Conservation (phyloP, 441 rosid genomes). For the Bocquillonia castaneifolia region DNA sequence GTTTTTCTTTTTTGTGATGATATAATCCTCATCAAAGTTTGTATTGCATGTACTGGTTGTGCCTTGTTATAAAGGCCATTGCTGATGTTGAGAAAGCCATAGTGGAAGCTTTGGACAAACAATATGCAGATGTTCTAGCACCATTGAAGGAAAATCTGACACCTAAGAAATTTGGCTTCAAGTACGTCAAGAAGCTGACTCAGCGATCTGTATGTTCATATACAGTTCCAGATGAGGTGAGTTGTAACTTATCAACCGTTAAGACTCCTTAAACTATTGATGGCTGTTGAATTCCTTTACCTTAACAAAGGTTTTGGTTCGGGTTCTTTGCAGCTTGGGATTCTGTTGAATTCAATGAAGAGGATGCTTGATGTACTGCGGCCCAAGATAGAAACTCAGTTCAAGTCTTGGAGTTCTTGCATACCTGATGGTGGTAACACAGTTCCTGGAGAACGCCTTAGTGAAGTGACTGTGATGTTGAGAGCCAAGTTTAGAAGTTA, state of each 20-base stretch:
- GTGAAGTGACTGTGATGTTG: slow-evolving; percentile 92
- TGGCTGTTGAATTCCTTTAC: not conserved
- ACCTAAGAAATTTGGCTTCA: slow-evolving; percentile 87
- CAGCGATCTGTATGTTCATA: slow-evolving; percentile 76
- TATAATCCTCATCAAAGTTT: not conserved
- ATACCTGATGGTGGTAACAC: slow-evolving; percentile 72
- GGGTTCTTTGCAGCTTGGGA: slow-evolving; percentile 55
- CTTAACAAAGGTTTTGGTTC: not conserved
- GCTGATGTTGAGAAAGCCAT: slow-evolving; percentile 93
- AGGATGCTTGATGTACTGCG: slow-evolving; percentile 74
- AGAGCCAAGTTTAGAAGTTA: slow-evolving; percentile 86
- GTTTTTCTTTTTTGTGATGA: not conserved
- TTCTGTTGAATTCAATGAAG: slow-evolving; percentile 82
- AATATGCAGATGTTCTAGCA: slow-evolving; percentile 80
- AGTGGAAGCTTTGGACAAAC: slow-evolving; percentile 93
- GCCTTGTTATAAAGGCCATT: slow-evolving; percentile 52
- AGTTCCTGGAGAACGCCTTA: slow-evolving; percentile 84
- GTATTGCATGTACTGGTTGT: slow-evolving; percentile 11
- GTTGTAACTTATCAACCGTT: slow-evolving; percentile 8
- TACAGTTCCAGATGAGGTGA: slow-evolving; percentile 84
- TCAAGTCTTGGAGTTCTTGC: slow-evolving; percentile 75
- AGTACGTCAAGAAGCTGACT: slow-evolving; percentile 84
- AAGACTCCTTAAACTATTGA: not conserved
- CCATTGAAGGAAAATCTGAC: slow-evolving; percentile 88
- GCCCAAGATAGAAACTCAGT: slow-evolving; percentile 66